Conservation (phyloP, 495 filamentous ascomycete species). For the Amphirosellinia nigrospora region DNA sequence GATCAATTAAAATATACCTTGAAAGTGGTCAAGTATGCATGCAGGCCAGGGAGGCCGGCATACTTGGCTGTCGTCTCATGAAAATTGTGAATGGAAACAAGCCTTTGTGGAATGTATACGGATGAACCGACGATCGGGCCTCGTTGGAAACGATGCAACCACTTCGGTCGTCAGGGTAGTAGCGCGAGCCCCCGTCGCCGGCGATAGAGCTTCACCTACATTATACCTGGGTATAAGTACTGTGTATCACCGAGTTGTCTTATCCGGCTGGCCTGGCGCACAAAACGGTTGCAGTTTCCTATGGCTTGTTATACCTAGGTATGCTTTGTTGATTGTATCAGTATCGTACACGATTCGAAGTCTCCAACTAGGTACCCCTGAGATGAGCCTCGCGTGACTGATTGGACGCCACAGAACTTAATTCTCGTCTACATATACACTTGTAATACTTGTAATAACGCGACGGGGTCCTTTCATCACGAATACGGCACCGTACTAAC, state of each 20-base stretch:
- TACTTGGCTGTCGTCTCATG: conserved; percentile 1
- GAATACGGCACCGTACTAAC: conserved; percentile 6
- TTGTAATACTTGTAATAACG: neutral
- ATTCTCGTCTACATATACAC: neutral
- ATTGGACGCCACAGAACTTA: neutral
- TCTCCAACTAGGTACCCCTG: neutral
- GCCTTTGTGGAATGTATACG: neutral
- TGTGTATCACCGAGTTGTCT: neutral
- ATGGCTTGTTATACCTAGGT: neutral
- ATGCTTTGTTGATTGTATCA: neutral
- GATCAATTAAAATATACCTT: conserved; percentile 8
- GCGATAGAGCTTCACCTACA: conserved; percentile 13
- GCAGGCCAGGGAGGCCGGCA: neutral
- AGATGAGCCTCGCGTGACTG: neutral
- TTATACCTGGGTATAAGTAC: neutral
- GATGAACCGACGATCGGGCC: conserved; percentile 22
- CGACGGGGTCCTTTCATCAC: neutral
- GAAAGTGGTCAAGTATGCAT: conserved; percentile 13
- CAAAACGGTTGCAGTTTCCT: neutral
- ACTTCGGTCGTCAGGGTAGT: neutral
- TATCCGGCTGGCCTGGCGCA: neutral
- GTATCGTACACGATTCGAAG: neutral
- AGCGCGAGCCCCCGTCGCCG: neutral
- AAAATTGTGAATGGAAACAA: conserved; percentile 7
- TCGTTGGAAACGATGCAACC: conserved; percentile 12